These are phyloP conservation scores for Penicillium sp. DNA, from an alignment of 2,329 filamentous ascomycete genomes.

Conservation along the genomic window DNA sequence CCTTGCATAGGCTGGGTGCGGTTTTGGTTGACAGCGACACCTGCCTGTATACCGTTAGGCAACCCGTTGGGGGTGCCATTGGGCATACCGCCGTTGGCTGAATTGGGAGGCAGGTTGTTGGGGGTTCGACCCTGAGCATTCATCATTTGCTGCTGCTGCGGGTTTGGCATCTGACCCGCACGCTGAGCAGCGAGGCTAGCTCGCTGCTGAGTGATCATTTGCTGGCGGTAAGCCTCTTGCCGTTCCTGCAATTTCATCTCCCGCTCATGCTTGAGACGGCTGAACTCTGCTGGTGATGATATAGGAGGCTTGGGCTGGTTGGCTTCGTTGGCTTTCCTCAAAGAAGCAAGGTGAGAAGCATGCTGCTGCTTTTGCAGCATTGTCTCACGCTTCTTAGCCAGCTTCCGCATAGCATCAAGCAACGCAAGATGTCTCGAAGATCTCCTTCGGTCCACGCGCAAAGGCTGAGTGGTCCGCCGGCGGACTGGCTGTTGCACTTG, in stretches of 20 bases:
- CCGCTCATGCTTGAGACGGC: slow-evolving; percentile 78
- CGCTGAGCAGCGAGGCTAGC: slow-evolving; percentile 45
- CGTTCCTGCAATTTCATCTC: slow-evolving; percentile 63
- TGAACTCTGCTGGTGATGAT: slow-evolving; percentile 85
- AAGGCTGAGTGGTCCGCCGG: slow-evolving; percentile 67
- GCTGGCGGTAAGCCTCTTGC: slow-evolving; percentile 58
- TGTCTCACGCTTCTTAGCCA: slow-evolving; percentile 90
- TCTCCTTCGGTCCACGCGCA: slow-evolving; percentile 79
- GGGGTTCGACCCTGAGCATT: slow-evolving; percentile 38
- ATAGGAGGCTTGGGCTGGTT: slow-evolving; percentile 55
- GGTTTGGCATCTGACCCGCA: slow-evolving; percentile 40
- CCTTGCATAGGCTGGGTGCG: slow-evolving; percentile 42
- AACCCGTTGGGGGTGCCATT: slow-evolving; percentile 41
- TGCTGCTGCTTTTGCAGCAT: slow-evolving; percentile 83
- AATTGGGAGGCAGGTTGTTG: slow-evolving; percentile 37
- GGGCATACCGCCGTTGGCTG: slow-evolving; percentile 34
- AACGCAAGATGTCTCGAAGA: slow-evolving; percentile 82
- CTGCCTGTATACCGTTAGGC: slow-evolving; percentile 44
- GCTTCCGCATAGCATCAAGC: slow-evolving; percentile 90
- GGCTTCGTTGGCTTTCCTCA: slow-evolving; percentile 74
- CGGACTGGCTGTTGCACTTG: slow-evolving; percentile 54
- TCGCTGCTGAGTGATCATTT: slow-evolving; percentile 55
- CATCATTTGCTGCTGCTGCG: slow-evolving; percentile 26
- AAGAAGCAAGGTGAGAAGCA: slow-evolving; percentile 66
- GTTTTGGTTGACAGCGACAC: slow-evolving; percentile 34